Base-by-base conservation (phyloP, 2,329 filamentous ascomycete species). In the Aspergillus aculeatus region DNA sequence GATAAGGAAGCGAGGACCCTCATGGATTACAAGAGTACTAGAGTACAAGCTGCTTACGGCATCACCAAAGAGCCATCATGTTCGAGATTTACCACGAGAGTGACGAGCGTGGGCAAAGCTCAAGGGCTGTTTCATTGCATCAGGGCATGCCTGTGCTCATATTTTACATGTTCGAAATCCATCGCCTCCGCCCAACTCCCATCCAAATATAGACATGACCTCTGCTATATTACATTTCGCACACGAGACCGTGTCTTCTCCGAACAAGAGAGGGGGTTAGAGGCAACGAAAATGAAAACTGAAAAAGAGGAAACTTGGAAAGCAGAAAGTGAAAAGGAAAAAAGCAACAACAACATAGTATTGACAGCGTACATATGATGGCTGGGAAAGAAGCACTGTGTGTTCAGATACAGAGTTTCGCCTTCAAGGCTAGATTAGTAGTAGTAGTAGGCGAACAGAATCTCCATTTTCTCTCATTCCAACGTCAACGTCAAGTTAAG, bases 131-230 rank as follows among this genome's bases (percentile, higher is more conserved):
- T 19, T 7, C 16, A 44, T 44, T 44, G 6, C 38, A 44, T 44
- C 38, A 44, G 38, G 38, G 6, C 38, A n/a, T 44, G 38, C n/a
- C n/a, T 44, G 38, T 5, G 16, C 14, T 75, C 66, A 78, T 80
- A 66, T 82, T 32, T 31, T 19, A 21, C 47, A 35, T 26, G 32
- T 32, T 24, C 50, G 21, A 23, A 23, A 29, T 49, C 26, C 26
- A 38, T n/a, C 14, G 24, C 35, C 19, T 47, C 47, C 29, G n/a
- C 10, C 16, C 32, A n/a, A 53, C 41, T 32, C 55, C 23, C 52
- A n/a, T 53, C 54, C 38, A 54, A 57, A 51, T 35, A 53, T 24
- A 52, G 49, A 56, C 53, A 19, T 23, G 29, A 54, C 38, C 57
- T 38, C 49, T 26, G 50, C 19, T 63, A 59, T 61, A 61, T 26